These are phyloP conservation scores for Cyanidiococcus yangmingshanensis DNA, from an alignment of 23 red algal genomes.

Conservation along the genomic window DNA sequence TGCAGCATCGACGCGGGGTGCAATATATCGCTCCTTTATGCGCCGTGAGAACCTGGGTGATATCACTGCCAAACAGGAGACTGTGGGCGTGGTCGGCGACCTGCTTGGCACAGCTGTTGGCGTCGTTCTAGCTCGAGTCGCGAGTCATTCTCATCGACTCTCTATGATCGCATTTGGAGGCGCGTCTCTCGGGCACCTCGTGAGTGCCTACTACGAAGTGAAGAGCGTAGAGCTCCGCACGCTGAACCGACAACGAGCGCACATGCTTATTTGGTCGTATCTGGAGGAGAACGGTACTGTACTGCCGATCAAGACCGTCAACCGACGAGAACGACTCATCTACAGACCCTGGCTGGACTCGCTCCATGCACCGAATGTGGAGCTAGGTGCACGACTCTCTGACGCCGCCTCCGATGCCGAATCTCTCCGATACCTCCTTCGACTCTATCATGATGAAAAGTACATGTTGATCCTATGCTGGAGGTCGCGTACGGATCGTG, in stretches of 20 bases:
- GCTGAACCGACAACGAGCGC: slow-evolving; percentile 76
- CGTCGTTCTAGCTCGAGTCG: slow-evolving; percentile 51
- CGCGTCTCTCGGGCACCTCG: slow-evolving; percentile 66
- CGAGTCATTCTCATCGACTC: slow-evolving; percentile 30
- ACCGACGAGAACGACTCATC: slow-evolving; percentile 71
- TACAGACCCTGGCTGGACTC: slow-evolving; percentile 79
- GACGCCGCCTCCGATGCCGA: slow-evolving; percentile 82
- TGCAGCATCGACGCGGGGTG: slow-evolving; percentile 63
- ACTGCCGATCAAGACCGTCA: slow-evolving; percentile 43
- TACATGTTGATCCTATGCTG: slow-evolving; percentile 74
- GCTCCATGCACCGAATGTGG: slow-evolving; percentile 77
- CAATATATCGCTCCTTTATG: slow-evolving; percentile 84
- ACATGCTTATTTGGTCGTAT: slow-evolving; percentile 82
- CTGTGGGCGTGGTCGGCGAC: slow-evolving; percentile 67
- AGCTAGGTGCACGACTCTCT: slow-evolving; percentile 59
- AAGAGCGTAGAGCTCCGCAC: slow-evolving; percentile 82
- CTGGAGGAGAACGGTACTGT: slow-evolving; percentile 46
- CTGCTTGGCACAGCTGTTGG: slow-evolving; percentile 79
- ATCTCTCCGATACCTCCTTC: slow-evolving; percentile 52
- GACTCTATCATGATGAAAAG: slow-evolving; percentile 56
- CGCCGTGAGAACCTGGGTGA: slow-evolving; percentile 83
- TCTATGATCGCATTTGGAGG: slow-evolving; percentile 44
- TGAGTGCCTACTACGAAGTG: slow-evolving; percentile 64
- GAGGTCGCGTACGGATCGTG: slow-evolving; percentile 62
- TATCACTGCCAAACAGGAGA: slow-evolving; percentile 80